Conservation (phyloP, 306 rosid genomes). For the Vigna radiata region DNA sequence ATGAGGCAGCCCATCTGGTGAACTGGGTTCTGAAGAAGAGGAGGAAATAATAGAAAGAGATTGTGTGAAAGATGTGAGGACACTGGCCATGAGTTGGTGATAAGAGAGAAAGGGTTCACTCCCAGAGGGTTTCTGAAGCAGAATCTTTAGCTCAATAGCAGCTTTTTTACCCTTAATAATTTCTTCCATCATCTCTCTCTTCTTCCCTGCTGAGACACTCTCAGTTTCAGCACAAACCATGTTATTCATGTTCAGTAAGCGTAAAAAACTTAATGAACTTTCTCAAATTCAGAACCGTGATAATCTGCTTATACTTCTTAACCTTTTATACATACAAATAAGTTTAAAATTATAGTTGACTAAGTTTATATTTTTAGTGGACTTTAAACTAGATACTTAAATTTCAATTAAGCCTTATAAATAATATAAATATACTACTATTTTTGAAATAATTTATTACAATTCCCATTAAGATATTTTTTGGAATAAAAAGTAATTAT, state of each 20-base stretch:
- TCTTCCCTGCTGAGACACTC: slow-evolving; percentile 3
- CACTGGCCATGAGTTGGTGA: slow-evolving; percentile 45
- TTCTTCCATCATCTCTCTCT: slow-evolving; percentile 33
- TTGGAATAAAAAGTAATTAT: too few species aligned
- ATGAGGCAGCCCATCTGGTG: background rate
- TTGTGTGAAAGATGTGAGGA: slow-evolving; percentile 49
- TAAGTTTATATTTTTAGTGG: too few species aligned
- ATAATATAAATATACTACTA: too few species aligned
- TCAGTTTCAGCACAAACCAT: background rate
- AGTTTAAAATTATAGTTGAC: too few species aligned
- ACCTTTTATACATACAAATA: too few species aligned
- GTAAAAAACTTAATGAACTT: background rate
- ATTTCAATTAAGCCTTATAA: too few species aligned
- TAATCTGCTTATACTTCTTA: too few species aligned
- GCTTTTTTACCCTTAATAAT: slow-evolving; percentile 53
- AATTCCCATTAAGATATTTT: too few species aligned
- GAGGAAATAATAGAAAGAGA: slow-evolving; percentile 49
- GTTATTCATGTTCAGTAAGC: background rate
- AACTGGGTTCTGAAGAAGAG: background rate
- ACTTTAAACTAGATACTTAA: too few species aligned
- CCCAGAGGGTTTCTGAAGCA: slow-evolving; percentile 42
- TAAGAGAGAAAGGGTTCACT: slow-evolving; percentile 37
- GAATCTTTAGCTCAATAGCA: slow-evolving; percentile 55
- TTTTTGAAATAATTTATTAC: too few species aligned
- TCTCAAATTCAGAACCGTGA: too few species aligned